Evolutionary conservation across 805 yeast genomes (phyloP).

Genomic region (Zygosaccharomyces bailii): DNA sequence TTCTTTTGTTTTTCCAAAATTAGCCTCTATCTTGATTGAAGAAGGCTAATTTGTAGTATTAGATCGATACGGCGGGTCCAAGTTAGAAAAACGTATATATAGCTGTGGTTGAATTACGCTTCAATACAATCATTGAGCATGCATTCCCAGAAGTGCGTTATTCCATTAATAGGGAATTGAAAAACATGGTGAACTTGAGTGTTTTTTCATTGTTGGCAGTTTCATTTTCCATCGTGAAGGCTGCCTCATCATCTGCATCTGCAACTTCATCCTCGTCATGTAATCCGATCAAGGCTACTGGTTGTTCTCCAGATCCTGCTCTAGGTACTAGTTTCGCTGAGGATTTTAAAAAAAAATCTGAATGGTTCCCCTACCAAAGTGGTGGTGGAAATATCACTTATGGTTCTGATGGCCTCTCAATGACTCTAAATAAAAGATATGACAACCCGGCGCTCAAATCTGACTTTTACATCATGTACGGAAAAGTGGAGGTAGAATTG

Average conservation of each 20-base stretch:
- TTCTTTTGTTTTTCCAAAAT: slow-evolving; percentile 6
- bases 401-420: slow-evolving; percentile 54
- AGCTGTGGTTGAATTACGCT: background rate
- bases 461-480: slow-evolving; percentile 83
- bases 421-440: slow-evolving; percentile 57
- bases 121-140: too few species aligned
- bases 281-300: slow-evolving; percentile 41
- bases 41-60: background rate
- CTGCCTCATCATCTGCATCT: slow-evolving; percentile 16
- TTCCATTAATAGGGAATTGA: too few species aligned
- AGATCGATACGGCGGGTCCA: background rate
- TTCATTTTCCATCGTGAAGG: slow-evolving; percentile 2
- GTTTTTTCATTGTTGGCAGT: slow-evolving; percentile 4
- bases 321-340: slow-evolving; percentile 53
- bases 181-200: slow-evolving; percentile 7
- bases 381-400: slow-evolving; percentile 44
- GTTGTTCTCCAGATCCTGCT: slow-evolving; percentile 55
- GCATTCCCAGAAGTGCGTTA: too few species aligned
- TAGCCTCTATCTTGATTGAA: background rate
- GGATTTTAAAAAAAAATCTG: slow-evolving; percentile 48
- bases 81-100: background rate
- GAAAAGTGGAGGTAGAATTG: slow-evolving; percentile 68
- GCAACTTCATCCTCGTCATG: slow-evolving; percentile 32
- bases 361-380: slow-evolving; percentile 42
- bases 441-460: slow-evolving; percentile 80